Evolutionary conservation across 768 basidiomycete species (phyloP), one percentile per base, ranked within the genome.

Genomic region (Megacollybia marginata): DNA sequence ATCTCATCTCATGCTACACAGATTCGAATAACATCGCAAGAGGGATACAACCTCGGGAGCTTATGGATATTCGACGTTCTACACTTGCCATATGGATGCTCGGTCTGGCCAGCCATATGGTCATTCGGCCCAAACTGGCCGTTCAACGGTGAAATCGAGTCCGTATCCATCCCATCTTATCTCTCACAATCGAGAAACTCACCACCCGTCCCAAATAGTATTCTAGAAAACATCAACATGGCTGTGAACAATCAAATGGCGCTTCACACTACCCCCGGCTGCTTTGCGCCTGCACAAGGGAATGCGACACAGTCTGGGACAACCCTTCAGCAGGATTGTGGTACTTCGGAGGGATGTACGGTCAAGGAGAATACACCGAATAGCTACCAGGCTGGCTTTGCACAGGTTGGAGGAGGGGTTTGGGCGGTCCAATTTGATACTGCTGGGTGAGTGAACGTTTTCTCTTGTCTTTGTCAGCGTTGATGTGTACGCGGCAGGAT

Each of bases 191-290:
- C n/a, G n/a, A n/a, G n/a, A 44, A 31, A 62, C 16, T 10, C 11
- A 35, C 19, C 5, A 8, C 15, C 5, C 12, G 18, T 43, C n/a
- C 13, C 42, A 7, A 34, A 18, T 23, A 64, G 62, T 59, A 80
- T 82, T 42, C 69, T 84, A 36, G 83, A 85, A 60, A 76, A 71
- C 13, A 78, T 86, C 54, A 83, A 85, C 62, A 57, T 73, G 15
- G 62, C 67, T 53, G 35, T 57, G 5, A 56, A 62, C 34, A 85
- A 85, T 59, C 80, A 82, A 57, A 72, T 78, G 65, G 75, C 80
- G 1, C 57, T 83, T 8, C 82, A 83, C 55, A 72, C 80, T 10
- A 52, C 57, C 7, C 55, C 62, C 0, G 70, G 70, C 2, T 75
- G 73, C 55, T 56, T 49, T 15, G 33, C 43, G 11, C 32, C 48